Conservation (phyloP, 805 yeast species). For the Saccharomycopsis guyanensis region DNA sequence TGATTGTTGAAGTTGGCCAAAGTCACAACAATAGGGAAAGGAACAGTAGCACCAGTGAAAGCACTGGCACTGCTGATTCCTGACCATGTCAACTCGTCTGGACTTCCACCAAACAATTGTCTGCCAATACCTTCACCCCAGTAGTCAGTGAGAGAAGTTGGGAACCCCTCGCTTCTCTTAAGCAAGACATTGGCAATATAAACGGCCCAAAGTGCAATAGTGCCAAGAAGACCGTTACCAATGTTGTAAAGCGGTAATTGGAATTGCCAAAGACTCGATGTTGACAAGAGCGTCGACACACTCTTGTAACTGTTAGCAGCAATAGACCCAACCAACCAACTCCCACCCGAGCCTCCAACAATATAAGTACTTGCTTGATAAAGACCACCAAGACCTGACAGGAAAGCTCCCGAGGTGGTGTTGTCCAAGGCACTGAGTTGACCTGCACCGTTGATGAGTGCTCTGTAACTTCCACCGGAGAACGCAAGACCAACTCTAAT, state of each 20-base stretch:
- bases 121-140: constrained; percentile 75
- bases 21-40: constrained; percentile 60
- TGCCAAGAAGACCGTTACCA: constrained; percentile 55
- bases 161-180: constrained; percentile 57
- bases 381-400: constrained; percentile 63
- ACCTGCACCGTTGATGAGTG: constrained; percentile 84
- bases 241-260: constrained; percentile 51
- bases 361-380: constrained; percentile 64
- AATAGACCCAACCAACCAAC: constrained; percentile 70
- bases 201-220: constrained; percentile 42
- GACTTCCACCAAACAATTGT: constrained; percentile 61
- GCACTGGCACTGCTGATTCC: constrained; percentile 53
- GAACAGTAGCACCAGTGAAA: constrained; percentile 57
- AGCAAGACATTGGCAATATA: constrained; percentile 46
- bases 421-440: constrained; percentile 71
- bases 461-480: constrained; percentile 88
- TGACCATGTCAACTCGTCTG: constrained; percentile 54
- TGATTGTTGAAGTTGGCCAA: constrained; percentile 64
- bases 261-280: constrained; percentile 56
- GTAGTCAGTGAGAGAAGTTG: constrained; percentile 58
- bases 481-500: constrained; percentile 53
- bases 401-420: constrained; percentile 49
- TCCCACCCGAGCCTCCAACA: constrained; percentile 77
- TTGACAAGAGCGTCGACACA: constrained; percentile 54
- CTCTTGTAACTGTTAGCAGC: constrained; percentile 67